Base-by-base conservation (phyloP, 306 rosid species). In the Arachis hypogaea region DNA sequence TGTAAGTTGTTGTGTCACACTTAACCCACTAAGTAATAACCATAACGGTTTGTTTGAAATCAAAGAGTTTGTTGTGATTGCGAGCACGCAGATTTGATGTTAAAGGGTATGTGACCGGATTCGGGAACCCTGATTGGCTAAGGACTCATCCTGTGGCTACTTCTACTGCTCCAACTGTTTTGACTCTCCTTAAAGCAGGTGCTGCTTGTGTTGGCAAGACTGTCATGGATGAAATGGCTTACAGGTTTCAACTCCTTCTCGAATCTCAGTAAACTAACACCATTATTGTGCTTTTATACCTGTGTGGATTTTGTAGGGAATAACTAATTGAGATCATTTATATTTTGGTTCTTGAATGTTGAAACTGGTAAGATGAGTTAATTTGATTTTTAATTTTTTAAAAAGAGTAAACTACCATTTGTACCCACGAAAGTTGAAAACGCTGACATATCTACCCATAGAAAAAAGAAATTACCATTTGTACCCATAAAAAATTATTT, bases 181-280 rank as follows among this genome's bases (percentile, higher is more conserved):
- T 69, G 83, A 73, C 88, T 41, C 54, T 92, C 54, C 83, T 89
- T 9, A 73, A 57, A n/a, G 95, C 84, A 60, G 99, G 99, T 59
- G 99, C 96, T 60, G 89, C 88, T 30, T 89, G 88, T 71, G 76
- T 86, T 60, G 98, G 98, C 73, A 89, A 77, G 83, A 94, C 97
- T 70, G 85, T 88, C 77, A 84, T 91, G 98, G 98, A 94, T 73
- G 98, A 94, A 89, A 85, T 91, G 98, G 98, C 98, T 30, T 91
- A 82, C 83, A 75, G 98, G 98, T 92, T 52, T n/a, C 28, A 43
- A 43, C 46, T 74, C 12, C 2, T 33, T 47, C 41, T 33, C 38
- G 4, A 33, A 33, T 33, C 38, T 33, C 38, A 33, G 3, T 33
- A 2, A 33, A 33, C 38, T 33, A 2, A 33, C 38, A 33, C 4